Base-by-base conservation (phyloP, 805 yeast genomes). In the Zygosaccharomyces kombuchaensis region DNA sequence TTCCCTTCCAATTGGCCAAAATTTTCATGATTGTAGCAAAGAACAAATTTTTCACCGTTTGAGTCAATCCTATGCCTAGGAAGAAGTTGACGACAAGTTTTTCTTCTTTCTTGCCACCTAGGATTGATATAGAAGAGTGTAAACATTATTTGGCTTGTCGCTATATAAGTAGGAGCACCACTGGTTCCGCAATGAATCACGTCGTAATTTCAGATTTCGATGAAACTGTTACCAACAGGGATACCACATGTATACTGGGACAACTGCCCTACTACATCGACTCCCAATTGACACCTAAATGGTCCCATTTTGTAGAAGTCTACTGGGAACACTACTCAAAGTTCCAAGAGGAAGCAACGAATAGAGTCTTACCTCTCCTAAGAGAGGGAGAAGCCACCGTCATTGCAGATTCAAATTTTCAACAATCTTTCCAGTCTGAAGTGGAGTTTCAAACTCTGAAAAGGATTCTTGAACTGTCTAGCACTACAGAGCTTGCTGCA, bases 101-200 rank as follows among this genome's bases (percentile, higher is more conserved):
- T 37, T 34, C 35, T 34, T 37, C 34, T 25, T 41, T 40, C 39
- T 41, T 37, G 40, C 36, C 45, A 60, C 62, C 49, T 50, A 46
- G 51, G 56, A 46, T 44, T 53, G 65, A 62, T 56, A 62, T 62
- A 62, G 66, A 62, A 62, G 66, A 41, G 66, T 60, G 66, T 52
- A 44, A 42, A 60, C 65, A 62, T 45, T 21, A 14, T 25, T 21
- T 13, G 10, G 8, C 32, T 40, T 32, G 25, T 34, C 22, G 9
- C 9, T 30, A 14, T 36, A 29, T 43, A 36, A 26, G 21, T 12
- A 38, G 27, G n/a, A 14, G n/a, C 21, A 31, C 4, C 14, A 5
- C 25, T 14, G 29, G 7, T 13, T 17, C 23, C n/a, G n/a, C 23
- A 10, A 41, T 54, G 50, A 52, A 40, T 19, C 40, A 53, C 22